Base-by-base conservation (phyloP, 768 basidiomycete species). In the Holtermanniella nyarrowii region DNA sequence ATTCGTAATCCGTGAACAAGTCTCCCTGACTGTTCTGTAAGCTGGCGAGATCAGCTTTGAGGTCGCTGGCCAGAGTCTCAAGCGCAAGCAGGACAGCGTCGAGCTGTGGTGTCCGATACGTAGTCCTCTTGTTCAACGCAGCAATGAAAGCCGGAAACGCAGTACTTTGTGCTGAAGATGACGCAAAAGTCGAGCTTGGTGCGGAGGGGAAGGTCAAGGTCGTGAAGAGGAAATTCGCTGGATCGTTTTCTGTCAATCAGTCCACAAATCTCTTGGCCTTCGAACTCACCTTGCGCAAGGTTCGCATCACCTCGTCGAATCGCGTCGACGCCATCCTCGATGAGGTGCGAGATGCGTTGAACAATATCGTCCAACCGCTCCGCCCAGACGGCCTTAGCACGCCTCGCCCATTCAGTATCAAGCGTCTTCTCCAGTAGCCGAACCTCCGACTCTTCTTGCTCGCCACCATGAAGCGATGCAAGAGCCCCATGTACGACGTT, bases 191-290 rank as follows among this genome's bases (percentile, higher is more conserved):
- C 0, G 56, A 41, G 5, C 56, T n/a, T 1, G 63, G 57, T 14
- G 52, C 47, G 1, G 61, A 39, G 7, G 66, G 66, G 54, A 62
- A 68, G 2, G 57, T 31, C 0, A 61, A 26, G 20, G 60, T 59
- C 10, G 59, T 54, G 47, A 68, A 68, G 22, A 57, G 31, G 53
- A 59, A 56, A 4, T 49, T 27, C 11, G 57, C 61, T 11, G 60
- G 56, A 37, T 37, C 42, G 13, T 27, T 26, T 22, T 59, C 56
- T 56, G 31, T 14, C 16, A 12, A 14, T 7, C 24, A 14, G 27
- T 48, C 22, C 4, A 21, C 37, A 4, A 16, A 26, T 26, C 25
- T 21, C 31, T 11, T 18, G 10, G 44, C 46, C 16, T 24, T 7
- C 14, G 45, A 46, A 11, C n/a, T 24, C 16, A 37, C 10, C 31